Percentiles rank a stretch among this genome's conserved stretches.
These are phyloP conservation scores for Parachaetomium inaequale DNA, from an alignment of 495 filamentous ascomycete species.

Conservation along the genomic window DNA sequence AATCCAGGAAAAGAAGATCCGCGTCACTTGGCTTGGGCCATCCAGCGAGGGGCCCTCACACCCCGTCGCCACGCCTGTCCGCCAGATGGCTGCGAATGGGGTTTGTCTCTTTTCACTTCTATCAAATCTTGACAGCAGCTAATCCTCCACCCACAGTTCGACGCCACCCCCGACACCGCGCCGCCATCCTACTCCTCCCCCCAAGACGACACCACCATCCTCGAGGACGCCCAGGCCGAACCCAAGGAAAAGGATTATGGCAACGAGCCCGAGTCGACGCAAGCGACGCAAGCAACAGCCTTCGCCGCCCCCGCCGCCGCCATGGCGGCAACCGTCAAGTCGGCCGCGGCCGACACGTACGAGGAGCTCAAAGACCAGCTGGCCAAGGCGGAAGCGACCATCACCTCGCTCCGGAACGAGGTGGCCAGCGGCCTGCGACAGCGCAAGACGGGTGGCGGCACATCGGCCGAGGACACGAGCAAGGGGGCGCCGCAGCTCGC, in stretches of 20 bases:
- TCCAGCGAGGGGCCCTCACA: slow-evolving; percentile 21
- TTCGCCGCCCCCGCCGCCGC: slow-evolving; percentile 40
- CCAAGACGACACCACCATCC: slow-evolving; percentile 16
- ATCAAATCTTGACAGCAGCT: neutral
- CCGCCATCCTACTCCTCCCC: slow-evolving; percentile 33
- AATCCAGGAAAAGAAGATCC: slow-evolving; percentile 91
- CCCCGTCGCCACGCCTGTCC: slow-evolving; percentile 26
- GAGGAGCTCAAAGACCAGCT: slow-evolving; percentile 71
- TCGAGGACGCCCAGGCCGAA: slow-evolving; percentile 17
- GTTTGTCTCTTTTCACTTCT: slow-evolving; percentile 20
- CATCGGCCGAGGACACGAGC: slow-evolving; percentile 33
- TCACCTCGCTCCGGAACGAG: slow-evolving; percentile 67
- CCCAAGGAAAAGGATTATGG: slow-evolving; percentile 43
- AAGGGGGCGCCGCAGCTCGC: slow-evolving; percentile 38
- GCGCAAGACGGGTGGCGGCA: slow-evolving; percentile 56
- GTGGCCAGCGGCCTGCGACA: slow-evolving; percentile 61
- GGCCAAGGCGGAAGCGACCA: slow-evolving; percentile 68
- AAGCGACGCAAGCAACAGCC: slow-evolving; percentile 10
- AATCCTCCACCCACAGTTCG: slow-evolving; percentile 21
- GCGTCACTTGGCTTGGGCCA: slow-evolving; percentile 72
- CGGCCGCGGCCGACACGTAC: slow-evolving; percentile 37
- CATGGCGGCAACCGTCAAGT: slow-evolving; percentile 42
- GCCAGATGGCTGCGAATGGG: slow-evolving; percentile 29
- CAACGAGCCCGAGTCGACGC: slow-evolving; percentile 34
- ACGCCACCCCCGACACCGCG: slow-evolving; percentile 31